Base-by-base conservation (phyloP, 192 early-diverging fungal genomes). In the Phycomyces blakesleeanus region DNA sequence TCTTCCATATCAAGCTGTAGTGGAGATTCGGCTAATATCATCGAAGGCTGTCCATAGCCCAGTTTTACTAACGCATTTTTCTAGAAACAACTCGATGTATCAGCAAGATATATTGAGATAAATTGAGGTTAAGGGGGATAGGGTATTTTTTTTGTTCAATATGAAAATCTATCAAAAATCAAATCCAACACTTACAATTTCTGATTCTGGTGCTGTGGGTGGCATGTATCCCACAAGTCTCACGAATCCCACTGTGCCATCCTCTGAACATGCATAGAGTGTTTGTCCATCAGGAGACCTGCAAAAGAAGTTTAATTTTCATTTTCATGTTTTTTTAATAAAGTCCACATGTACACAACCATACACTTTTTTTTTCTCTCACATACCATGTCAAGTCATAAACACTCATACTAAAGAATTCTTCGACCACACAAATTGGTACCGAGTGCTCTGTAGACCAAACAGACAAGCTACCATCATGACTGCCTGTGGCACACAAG, bases 261-360 rank as follows among this genome's bases (percentile, higher is more conserved):
- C 94, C 66, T 95, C 89, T 9, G 95, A 97, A 64, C 91, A 93
- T 5, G 91, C 91, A 44, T 88, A 85, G 39, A 97, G 69, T n/a
- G 68, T 76, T 40, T 79, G 63, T 16, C 93, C 87, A 71, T 90
- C 83, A 0, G 90, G 84, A 40, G 90, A 76, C 90, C 87, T 89
- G n/a, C n/a, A n/a, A n/a, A n/a, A n/a, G n/a, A n/a, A n/a, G n/a
- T n/a, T n/a, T n/a, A n/a, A n/a, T n/a, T n/a, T n/a, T n/a, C n/a
- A n/a, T n/a, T n/a, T n/a, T n/a, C n/a, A n/a, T n/a, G n/a, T n/a
- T n/a, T n/a, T n/a, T n/a, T n/a, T n/a, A n/a, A n/a, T n/a, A n/a
- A n/a, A n/a, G n/a, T n/a, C n/a, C n/a, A n/a, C n/a, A n/a, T n/a
- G n/a, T n/a, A n/a, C n/a, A n/a, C n/a, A n/a, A n/a, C n/a, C n/a